Conservation (phyloP, 2,329 filamentous ascomycete genomes). For the Neonectria sp. region DNA sequence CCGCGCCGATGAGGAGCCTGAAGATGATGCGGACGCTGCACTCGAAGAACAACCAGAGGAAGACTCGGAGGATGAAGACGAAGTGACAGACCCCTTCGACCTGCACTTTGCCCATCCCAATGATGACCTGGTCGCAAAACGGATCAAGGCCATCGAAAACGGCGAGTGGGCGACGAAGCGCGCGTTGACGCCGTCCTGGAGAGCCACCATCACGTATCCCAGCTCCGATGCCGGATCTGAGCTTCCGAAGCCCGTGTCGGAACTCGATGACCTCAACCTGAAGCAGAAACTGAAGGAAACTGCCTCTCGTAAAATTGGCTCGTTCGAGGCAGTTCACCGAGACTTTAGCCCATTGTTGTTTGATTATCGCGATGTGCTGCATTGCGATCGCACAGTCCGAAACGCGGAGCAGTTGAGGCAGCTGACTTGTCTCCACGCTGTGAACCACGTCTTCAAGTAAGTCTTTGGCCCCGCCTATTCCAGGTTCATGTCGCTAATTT, state of each 20-base stretch:
- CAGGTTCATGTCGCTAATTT: slow-evolving; percentile 34
- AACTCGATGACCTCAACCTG: slow-evolving; percentile 68
- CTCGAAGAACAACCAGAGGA: slow-evolving; percentile 49
- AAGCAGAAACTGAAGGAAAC: slow-evolving; percentile 78
- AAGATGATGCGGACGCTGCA: slow-evolving; percentile 58
- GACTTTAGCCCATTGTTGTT: slow-evolving; percentile 81
- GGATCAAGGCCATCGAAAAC: slow-evolving; percentile 65
- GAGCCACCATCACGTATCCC: slow-evolving; percentile 64
- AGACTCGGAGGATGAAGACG: slow-evolving; percentile 66
- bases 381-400: slow-evolving; percentile 77
- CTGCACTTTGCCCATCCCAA: slow-evolving; percentile 82
- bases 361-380: slow-evolving; percentile 85
- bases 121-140: slow-evolving; percentile 69
- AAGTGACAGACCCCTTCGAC: slow-evolving; percentile 81
- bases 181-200: slow-evolving; percentile 61
- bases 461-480: slow-evolving; percentile 37
- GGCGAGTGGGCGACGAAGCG: slow-evolving; percentile 68
- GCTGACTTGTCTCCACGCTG: slow-evolving; percentile 83
- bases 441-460: slow-evolving; percentile 93
- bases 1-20: slow-evolving; percentile 57
- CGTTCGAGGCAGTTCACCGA: slow-evolving; percentile 75
- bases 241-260: slow-evolving; percentile 52
- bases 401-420: slow-evolving; percentile 80
- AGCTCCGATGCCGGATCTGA: slow-evolving; percentile 54
- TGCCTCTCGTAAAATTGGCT: slow-evolving; percentile 66